Base-by-base conservation (phyloP, 1,284 basidiomycete species). In the Ceratobasidium sp. region DNA sequence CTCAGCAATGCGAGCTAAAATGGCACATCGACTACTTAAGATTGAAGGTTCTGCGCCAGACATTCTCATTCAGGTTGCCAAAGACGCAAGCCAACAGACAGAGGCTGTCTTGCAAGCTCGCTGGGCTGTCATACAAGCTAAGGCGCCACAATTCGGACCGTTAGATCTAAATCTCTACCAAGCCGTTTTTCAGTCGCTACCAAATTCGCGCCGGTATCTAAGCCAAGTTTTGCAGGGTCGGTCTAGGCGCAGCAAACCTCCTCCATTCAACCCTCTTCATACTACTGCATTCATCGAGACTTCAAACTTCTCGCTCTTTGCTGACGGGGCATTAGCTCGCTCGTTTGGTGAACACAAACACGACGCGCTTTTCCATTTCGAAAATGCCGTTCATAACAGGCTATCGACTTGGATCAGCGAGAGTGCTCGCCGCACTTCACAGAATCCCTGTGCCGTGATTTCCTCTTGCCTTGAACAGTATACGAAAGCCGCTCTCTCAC, bases 21-120 rank as follows among this genome's bases (percentile, higher is more conserved):
- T 85, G 33, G 81, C 81, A 28, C 81, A 82, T 6, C 83, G 87
- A 1, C 66, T 85, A 11, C 69, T 80, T 64, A 87, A 89, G 78
- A 80, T 89, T n/a, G 75, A 79, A 51, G 56, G 63, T 2, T 37
- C 75, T 10, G 77, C 81, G 2, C 74, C 78, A 0, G 78, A 77
- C 37, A 63, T 83, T 23, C 42, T 82, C 15, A 33, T 76, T 13
- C 2, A 78, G 6, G 64, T 76, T 3, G 81, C 83, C 6, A 37
- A 79, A 17, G 67, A 68, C 0, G 77, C 78, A 0, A 77, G 63
- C 28, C 31, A 79, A 3, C 71, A 74, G 7, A 76, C 80, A 1
- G 78, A 80, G 35, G 58, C 31, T 3, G 26, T 82, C 5, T 76
- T 85, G 15, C 76, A 82, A 51, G 17, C 42, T 15, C 80, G 83